Conservation (phyloP, 1,139 yeast species). For the Pichia sp. region DNA sequence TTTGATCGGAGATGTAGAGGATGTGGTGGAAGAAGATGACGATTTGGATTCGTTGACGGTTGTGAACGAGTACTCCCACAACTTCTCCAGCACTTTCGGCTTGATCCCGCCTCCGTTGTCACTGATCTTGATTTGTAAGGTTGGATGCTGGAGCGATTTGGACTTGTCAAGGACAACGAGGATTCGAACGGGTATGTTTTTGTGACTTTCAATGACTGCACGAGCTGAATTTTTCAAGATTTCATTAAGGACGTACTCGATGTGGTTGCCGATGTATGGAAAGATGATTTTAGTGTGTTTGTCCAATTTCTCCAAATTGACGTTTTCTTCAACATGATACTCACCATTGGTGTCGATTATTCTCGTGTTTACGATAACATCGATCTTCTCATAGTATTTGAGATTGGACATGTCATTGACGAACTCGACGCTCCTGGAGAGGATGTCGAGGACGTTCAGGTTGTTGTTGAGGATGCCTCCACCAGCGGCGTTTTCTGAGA, state of each 20-base stretch:
- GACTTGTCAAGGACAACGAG: constrained; percentile 58
- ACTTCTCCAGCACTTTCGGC: constrained; percentile 57
- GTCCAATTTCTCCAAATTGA: constrained; percentile 14
- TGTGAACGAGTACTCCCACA: constrained; percentile 84
- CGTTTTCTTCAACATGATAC: constrained; percentile 12
- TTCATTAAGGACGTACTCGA: constrained; percentile 86
- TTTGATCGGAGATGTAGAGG: too few relatives aligned
- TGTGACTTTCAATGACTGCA: constrained; percentile 73
- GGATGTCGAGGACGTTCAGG: constrained; percentile 58
- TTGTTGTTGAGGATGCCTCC: constrained; percentile 73
- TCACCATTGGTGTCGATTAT: constrained; percentile 21
- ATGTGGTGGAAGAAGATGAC: too few relatives aligned
- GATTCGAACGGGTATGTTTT: constrained; percentile 60
- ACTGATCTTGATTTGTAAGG: constrained; percentile 65
- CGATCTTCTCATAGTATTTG: constrained; percentile 75
- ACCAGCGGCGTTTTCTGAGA: constrained; percentile 33
- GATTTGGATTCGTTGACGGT: constrained; percentile 42
- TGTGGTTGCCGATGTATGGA: constrained; percentile 83
- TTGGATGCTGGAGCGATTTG: too few relatives aligned
- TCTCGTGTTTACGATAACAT: constrained; percentile 49
- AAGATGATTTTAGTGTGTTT: constrained; percentile 34
- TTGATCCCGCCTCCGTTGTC: constrained; percentile 91
- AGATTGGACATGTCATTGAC: constrained; percentile 81
- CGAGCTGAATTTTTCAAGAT: constrained; percentile 83
- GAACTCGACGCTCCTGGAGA: constrained; percentile 62